phyloP scores from a whole-genome alignment of 768 basidiomycete genomes.

The Mycena kentingensis region DNA sequence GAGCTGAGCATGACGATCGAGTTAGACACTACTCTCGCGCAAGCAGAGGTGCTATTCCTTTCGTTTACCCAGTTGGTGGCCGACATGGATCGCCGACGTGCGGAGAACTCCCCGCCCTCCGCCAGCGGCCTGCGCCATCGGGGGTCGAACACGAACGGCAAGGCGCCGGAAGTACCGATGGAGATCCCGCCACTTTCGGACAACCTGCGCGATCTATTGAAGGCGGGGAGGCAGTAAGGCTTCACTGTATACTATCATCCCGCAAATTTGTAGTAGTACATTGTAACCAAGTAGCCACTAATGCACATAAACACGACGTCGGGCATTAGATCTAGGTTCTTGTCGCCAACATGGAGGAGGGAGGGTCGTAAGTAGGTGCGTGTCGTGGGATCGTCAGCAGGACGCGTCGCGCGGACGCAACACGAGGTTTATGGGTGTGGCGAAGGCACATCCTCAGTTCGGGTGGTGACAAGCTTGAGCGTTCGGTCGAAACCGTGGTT shows the following conservation, averaged over 20 bases:
- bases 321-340: constrained; percentile 10
- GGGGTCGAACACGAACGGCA: constrained; percentile 26
- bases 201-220: constrained; percentile 62
- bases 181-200: constrained; percentile 57
- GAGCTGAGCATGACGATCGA: constrained; percentile 97
- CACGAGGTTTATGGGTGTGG: constrained; percentile 6
- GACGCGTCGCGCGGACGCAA: neutral
- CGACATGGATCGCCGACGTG: constrained; percentile 81
- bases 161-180: constrained; percentile 25
- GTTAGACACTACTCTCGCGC: constrained; percentile 90
- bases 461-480: constrained; percentile 50
- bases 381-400: too few relatives aligned
- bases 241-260: neutral
- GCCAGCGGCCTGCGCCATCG: constrained; percentile 37
- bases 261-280: constrained; percentile 15
- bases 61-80: constrained; percentile 88
- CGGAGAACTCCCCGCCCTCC: constrained; percentile 47
- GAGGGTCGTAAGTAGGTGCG: neutral
- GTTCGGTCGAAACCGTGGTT: constrained; percentile 76
- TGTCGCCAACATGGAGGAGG: constrained; percentile 6
- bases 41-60: constrained; percentile 95
- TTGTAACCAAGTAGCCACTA: constrained; percentile 21
- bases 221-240: constrained; percentile 38
- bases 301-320: constrained; percentile 16
- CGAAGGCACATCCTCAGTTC: constrained; percentile 17